Conservation (phyloP, 176 grass and related monocot species). For the Puccinellia tenuiflora region DNA sequence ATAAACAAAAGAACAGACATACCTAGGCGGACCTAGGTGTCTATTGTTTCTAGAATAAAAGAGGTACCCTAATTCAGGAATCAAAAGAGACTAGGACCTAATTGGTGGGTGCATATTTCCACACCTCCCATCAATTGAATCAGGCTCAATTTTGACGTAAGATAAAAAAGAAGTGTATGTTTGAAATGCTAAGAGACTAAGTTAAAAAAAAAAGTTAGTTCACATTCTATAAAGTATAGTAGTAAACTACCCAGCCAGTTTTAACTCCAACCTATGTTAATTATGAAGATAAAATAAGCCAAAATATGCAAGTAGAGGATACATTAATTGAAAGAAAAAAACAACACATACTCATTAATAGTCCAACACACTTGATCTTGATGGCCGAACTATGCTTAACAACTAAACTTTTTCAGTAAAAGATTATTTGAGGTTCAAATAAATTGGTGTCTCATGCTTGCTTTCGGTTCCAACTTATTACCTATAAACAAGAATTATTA, state of each 20-base stretch:
- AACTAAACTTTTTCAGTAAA: neutral
- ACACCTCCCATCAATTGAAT: no score
- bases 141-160: no score
- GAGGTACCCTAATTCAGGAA: no score
- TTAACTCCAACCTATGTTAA: neutral
- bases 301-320: neutral
- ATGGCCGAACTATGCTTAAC: neutral
- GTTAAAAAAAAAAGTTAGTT: no score
- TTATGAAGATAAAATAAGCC: neutral
- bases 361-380: neutral
- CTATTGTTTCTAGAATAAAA: neutral
- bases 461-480: neutral
- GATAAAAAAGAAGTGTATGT: neutral
- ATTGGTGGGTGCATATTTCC: no score
- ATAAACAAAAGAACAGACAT: neutral
- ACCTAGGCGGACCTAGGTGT: neutral
- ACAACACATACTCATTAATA: no score
- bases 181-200: neutral
- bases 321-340: neutral
- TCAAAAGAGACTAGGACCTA: no score
- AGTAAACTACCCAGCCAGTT: neutral
- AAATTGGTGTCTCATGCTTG: neutral
- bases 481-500: neutral
- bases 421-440: neutral
- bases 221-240: neutral